A percentile compares a stretch with the other conserved stretches of the same genome.
These are phyloP conservation scores for Casaregolazyma lundiana DNA, from an alignment of 1,139 yeast species.

Conservation along the genomic window DNA sequence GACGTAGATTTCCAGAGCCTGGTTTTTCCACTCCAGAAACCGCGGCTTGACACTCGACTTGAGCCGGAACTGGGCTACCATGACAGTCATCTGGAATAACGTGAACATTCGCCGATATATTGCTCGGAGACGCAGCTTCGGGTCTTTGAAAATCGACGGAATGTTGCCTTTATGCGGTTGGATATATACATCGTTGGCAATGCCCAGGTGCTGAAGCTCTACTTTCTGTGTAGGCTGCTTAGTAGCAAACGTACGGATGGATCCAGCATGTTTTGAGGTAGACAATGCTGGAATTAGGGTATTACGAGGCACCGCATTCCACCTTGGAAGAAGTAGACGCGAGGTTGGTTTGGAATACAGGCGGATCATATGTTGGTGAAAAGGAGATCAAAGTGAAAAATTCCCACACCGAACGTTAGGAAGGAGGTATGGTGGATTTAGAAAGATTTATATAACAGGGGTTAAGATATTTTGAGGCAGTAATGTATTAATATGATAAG, in stretches of 20 bases:
- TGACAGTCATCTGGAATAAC: conserved; percentile 56
- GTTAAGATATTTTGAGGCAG: too few relatives aligned
- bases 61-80: conserved; percentile 57
- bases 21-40: conserved; percentile 67
- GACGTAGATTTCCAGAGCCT: conserved; percentile 62
- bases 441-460: too few relatives aligned
- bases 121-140: conserved; percentile 37
- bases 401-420: too few relatives aligned
- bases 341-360: background rate
- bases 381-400: too few relatives aligned
- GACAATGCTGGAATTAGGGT: background rate
- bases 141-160: conserved; percentile 42
- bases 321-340: background rate
- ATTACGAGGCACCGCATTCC: background rate
- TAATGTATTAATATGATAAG: too few relatives aligned
- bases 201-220: conserved; percentile 12
- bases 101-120: conserved; percentile 48
- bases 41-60: conserved; percentile 62
- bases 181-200: conserved; percentile 30
- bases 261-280: background rate
- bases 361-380: too few relatives aligned
- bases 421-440: too few relatives aligned
- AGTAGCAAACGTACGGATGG: conserved; percentile 3
- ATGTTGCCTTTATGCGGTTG: conserved; percentile 46
- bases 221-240: conserved; percentile 8